phyloP scores from a whole-genome alignment of 208 protist species.

The Trypanosoma brucei region DNA sequence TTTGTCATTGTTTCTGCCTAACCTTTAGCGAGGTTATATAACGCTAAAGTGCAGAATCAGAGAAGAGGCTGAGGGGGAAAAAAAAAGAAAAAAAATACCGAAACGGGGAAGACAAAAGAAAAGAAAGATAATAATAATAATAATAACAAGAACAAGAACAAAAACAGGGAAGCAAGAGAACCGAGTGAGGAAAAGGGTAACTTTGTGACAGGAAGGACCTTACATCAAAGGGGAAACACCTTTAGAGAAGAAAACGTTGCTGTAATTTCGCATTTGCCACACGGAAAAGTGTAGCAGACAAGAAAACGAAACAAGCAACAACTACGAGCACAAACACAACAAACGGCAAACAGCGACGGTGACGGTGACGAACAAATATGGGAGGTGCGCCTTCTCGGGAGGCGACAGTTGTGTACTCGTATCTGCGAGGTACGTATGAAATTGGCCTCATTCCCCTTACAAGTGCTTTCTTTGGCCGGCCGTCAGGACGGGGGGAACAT shows the following conservation, averaged over 20 bases:
- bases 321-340: background rate
- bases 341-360: too few relatives aligned
- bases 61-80: background rate
- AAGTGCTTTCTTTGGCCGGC: slow-evolving; percentile 61
- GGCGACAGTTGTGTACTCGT: slow-evolving; percentile 68
- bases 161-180: background rate
- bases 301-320: background rate
- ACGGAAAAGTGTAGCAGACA: background rate
- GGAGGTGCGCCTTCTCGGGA: slow-evolving; percentile 65
- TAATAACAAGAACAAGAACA: background rate
- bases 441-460: slow-evolving; percentile 80
- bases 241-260: background rate
- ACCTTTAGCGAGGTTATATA: too few relatives aligned
- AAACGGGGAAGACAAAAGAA: background rate
- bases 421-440: slow-evolving; percentile 84
- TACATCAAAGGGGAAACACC: background rate
- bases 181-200: background rate
- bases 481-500: slow-evolving; percentile 8
- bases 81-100: background rate
- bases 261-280: background rate
- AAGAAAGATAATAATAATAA: background rate
- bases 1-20: too few relatives aligned
- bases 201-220: too few relatives aligned
- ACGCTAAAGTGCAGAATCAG: too few relatives aligned
- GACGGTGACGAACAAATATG: slow-evolving; percentile 31